phyloP scores from a whole-genome alignment of 306 rosid genomes.

The Dalbergia oliveri region DNA sequence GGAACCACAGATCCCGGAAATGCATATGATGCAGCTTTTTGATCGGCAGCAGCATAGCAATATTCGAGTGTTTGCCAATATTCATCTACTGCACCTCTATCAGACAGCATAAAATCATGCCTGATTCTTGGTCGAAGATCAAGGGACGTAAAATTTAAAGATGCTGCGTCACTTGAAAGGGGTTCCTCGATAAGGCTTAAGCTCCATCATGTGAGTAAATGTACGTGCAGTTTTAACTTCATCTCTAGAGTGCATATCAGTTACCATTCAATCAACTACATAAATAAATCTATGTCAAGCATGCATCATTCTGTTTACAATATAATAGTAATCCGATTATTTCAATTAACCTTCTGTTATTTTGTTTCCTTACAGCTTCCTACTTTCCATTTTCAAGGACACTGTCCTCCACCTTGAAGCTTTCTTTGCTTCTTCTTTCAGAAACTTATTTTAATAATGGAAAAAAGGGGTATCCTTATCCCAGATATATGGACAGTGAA shows the following conservation, averaged over 20 bases:
- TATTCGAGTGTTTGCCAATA: constrained; percentile 94
- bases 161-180: constrained; percentile 68
- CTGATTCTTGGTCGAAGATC: constrained; percentile 96
- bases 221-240: constrained; percentile 51
- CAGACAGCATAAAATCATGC: constrained; percentile 87
- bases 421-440: constrained; percentile 21
- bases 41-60: constrained; percentile 87
- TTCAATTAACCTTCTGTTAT: constrained; percentile 1
- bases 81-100: constrained; percentile 81
- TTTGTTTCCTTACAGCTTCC: constrained; percentile 16
- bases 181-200: constrained; percentile 94
- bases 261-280: constrained; percentile 80
- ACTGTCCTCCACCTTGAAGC: too few species aligned
- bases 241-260: constrained; percentile 58
- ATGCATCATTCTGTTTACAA: constrained; percentile 18
- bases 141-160: constrained; percentile 63
- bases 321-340: constrained; percentile 21
- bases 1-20: constrained; percentile 93
- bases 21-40: constrained; percentile 78
- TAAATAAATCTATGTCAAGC: constrained; percentile 49
- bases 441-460: not conserved
- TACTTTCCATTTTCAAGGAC: not conserved
- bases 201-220: constrained; percentile 80
- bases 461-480: not conserved
- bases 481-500: not conserved